Evolutionary conservation across 2,329 filamentous ascomycete genomes (phyloP), one percentile per base, ranked within the genome.

Genomic region (Xenoacremonium recifei): DNA sequence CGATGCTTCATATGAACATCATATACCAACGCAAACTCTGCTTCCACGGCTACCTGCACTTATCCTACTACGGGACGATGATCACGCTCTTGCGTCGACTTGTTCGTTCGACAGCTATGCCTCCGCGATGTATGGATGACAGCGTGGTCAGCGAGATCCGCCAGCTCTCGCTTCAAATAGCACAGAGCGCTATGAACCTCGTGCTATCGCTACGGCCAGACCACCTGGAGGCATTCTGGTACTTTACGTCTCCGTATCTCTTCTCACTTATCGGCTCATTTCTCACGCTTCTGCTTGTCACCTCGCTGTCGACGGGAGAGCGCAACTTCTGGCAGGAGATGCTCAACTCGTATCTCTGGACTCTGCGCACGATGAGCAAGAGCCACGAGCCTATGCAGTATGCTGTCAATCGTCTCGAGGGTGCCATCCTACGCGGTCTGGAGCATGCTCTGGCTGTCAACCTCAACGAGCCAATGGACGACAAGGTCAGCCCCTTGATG

Each of bases 61-160:
- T 75, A 16, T 71, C 69, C 10, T 74, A 73, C 53, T 68, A 73
- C 44, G 70, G 69, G 3, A 70, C 71, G 1, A 66, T 68, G 39
- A 71, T 73, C 47, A 68, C 68, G 17, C 59, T 74, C 3, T 69
- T 73, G 47, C 67, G 70, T 5, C 67, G 70, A 5, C 66, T 75
- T 42, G 63, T 74, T 4, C 58, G 59, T 21, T 63, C 59, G 30
- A 59, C 59, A 21, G 58, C 59, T 6, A 40, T 63, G n/a, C 47
- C 58, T 1, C 59, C 60, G 19, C 53, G 54, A 12, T 63, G 60
- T 42, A 35, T 45, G n/a, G 54, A 62, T 33, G 53, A 61, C 18
- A 48, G 50, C 7, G 49, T 62, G 2, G 49, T 63, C 13, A 45
- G 51, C 6, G 56, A 54, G n/a, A 55, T 64, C 19, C 59, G 61